Evolutionary conservation across 805 yeast genomes (phyloP).

Genomic region (Wickerhamiella parazyma): DNA sequence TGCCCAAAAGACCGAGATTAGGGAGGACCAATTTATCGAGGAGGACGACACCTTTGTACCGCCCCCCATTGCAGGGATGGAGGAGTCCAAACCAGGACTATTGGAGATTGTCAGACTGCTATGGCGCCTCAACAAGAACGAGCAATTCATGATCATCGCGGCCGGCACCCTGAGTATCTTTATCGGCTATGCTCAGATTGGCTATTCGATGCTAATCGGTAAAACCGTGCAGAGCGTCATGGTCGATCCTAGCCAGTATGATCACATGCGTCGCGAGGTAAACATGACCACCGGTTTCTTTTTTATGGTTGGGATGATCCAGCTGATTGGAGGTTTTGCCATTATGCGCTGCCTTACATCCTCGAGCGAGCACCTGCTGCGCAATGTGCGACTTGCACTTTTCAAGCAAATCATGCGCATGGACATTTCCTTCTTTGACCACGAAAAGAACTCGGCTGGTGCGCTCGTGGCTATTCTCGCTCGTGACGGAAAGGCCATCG

Average conservation of each 20-base stretch:
- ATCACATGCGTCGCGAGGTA: slow-evolving; percentile 15
- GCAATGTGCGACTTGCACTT: slow-evolving; percentile 16
- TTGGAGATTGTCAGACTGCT: slow-evolving; percentile 7
- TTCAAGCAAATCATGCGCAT: slow-evolving; percentile 20
- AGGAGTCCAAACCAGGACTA: neutral
- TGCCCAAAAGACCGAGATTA: neutral
- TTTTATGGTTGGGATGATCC: slow-evolving; percentile 9
- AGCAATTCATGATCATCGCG: slow-evolving; percentile 11
- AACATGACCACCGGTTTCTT: slow-evolving; percentile 12
- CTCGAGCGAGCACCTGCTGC: slow-evolving; percentile 18
- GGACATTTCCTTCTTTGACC: slow-evolving; percentile 22
- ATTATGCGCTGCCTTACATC: slow-evolving; percentile 9
- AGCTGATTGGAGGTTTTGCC: slow-evolving; percentile 5
- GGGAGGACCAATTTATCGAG: slow-evolving; percentile 4
- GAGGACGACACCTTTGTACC: slow-evolving; percentile 1
- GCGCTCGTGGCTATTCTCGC: slow-evolving; percentile 20
- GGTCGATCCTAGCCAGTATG: slow-evolving; percentile 10
- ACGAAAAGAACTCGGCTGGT: slow-evolving; percentile 20
- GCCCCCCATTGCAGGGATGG: neutral
- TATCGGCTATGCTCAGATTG: slow-evolving; percentile 18
- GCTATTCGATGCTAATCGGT: slow-evolving; percentile 18
- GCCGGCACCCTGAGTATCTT: slow-evolving; percentile 15
- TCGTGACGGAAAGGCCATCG: slow-evolving; percentile 22
- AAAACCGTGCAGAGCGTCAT: slow-evolving; percentile 15
- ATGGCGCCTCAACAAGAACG: slow-evolving; percentile 14